Base-by-base conservation (phyloP, 192 early-diverging fungal genomes). In the Phlyctochytrium planicorne region DNA sequence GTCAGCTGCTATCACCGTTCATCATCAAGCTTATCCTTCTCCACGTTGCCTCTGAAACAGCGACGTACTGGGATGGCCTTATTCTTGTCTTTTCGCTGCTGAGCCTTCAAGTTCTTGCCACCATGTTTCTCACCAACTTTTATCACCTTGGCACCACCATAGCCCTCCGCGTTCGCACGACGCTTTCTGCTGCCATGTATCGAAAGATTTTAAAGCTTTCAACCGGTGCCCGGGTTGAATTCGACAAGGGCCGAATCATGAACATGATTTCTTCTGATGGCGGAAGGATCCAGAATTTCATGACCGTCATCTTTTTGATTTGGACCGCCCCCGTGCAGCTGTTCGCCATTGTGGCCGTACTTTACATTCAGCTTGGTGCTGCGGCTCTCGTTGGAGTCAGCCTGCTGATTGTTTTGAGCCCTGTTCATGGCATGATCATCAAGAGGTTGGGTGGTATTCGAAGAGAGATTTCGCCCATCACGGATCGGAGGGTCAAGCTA, bases 401-500 rank as follows among this genome's bases (percentile, higher is more conserved):
- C 2, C 56, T 86, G 29, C 66, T 86, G 20, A 32, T 84, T 47
- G 14, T 79, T n/a, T 64, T 72, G 24, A 60, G 35, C 17, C 84
- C 82, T 27, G 47, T 84, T 3, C 81, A 83, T 55, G 62, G 65
- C 34, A 32, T 52, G 24, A 32, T 87, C 60, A 76, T 83, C 66
- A 56, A 30, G 29, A 31, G 57, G 3, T 53, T 87, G 27, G 52
- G 50, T 20, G 62, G 27, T 24, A 76, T 84, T 63, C 71, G 83
- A 40, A 73, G 66, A 30, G 47, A 32, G 50, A 70, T 83, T 31
- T 75, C 79, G 1, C 81, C 81, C 1, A 78, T 91, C 4, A 90
- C 91, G 3, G 91, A 92, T 70, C 73, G 73, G 29, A 84, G 90
- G 52, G 88, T 93, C 65, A 90, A 90, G 35, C 68, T 84, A 0